Conservation (phyloP, 2,329 filamentous ascomycete genomes). For the Penicillium aurantiogriseum region DNA sequence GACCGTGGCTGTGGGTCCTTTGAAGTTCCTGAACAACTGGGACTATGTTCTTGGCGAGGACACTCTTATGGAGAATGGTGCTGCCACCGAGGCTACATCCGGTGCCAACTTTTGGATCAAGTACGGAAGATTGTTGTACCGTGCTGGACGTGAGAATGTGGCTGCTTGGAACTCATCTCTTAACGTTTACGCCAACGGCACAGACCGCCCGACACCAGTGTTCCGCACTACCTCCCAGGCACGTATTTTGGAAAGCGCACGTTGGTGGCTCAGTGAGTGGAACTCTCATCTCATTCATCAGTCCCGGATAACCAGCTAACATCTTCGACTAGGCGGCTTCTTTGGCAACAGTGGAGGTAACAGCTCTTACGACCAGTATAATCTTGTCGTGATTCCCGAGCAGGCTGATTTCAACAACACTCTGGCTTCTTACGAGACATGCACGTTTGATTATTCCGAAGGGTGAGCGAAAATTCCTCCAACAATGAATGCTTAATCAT, state of each 20-base stretch:
- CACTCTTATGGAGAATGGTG: slow-evolving; percentile 51
- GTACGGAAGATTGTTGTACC: slow-evolving; percentile 55
- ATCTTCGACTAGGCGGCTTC: slow-evolving; percentile 15
- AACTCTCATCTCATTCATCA: background rate
- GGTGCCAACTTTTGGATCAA: slow-evolving; percentile 55
- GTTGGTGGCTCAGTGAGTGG: slow-evolving; percentile 43
- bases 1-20: slow-evolving; percentile 45
- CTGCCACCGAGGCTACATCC: slow-evolving; percentile 50
- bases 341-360: slow-evolving; percentile 27
- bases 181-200: slow-evolving; percentile 46
- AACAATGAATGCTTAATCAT: background rate
- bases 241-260: slow-evolving; percentile 53
- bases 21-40: slow-evolving; percentile 56
- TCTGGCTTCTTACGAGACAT: slow-evolving; percentile 53
- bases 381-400: slow-evolving; percentile 54
- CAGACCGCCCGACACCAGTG: slow-evolving; percentile 49
- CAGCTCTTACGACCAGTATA: slow-evolving; percentile 31
- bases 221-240: slow-evolving; percentile 56
- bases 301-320: background rate
- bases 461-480: slow-evolving; percentile 13
- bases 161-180: slow-evolving; percentile 48
- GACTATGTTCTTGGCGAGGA: slow-evolving; percentile 47
- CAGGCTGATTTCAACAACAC: slow-evolving; percentile 54
- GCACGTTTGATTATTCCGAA: slow-evolving; percentile 39
- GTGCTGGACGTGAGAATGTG: slow-evolving; percentile 47